phyloP scores from a whole-genome alignment of 1,139 yeast species.

The Yamadazyma spencermartinsiae region DNA sequence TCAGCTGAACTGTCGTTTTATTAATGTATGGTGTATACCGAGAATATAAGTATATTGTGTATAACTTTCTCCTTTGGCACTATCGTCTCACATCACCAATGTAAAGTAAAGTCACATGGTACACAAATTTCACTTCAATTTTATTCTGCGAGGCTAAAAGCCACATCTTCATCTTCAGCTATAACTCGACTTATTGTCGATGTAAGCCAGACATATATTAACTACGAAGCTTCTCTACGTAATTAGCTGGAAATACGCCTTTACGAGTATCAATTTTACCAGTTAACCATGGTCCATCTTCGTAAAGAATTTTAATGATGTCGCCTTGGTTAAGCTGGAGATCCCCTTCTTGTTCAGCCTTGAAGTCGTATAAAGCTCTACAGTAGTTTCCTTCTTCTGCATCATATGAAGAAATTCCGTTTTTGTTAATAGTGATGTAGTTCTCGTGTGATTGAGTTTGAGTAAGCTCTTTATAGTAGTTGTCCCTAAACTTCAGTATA shows the following conservation, averaged over 20 bases:
- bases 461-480: conserved; percentile 15
- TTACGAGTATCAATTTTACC: conserved; percentile 49
- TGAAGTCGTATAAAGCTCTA: conserved; percentile 34
- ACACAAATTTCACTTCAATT: no score
- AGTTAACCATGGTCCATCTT: conserved; percentile 58
- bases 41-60: no score
- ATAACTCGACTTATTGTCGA: no score
- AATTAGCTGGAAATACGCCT: conserved; percentile 60
- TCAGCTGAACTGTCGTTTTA: no score
- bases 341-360: conserved; percentile 42
- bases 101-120: no score
- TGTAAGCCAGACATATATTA: no score
- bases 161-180: no score
- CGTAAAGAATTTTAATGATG: conserved; percentile 42
- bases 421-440: background rate
- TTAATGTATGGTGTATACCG: no score
- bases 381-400: conserved; percentile 18
- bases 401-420: no score
- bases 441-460: background rate
- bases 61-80: no score
- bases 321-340: conserved; percentile 53
- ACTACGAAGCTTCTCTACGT: conserved; percentile 39
- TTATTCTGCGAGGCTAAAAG: no score
- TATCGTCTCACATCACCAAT: no score
- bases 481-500: conserved; percentile 24